These are phyloP conservation scores for Oidium heveae DNA, from an alignment of 2,329 filamentous ascomycete genomes.

Conservation along the genomic window DNA sequence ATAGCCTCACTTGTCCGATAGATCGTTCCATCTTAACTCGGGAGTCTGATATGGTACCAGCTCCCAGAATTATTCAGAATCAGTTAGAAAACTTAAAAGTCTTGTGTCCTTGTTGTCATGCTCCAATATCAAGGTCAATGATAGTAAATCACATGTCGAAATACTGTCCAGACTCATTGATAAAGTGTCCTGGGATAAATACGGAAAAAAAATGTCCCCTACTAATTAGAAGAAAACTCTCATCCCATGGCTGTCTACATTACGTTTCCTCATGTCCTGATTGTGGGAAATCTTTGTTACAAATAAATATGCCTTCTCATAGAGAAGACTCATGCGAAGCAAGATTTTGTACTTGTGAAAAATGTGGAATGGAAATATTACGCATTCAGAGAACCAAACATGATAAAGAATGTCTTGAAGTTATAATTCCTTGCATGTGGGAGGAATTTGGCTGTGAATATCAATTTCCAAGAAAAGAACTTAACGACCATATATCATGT, in stretches of 20 bases:
- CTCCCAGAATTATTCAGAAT: conserved; percentile 25
- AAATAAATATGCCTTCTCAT: conserved; percentile 24
- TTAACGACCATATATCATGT: conserved; percentile 20
- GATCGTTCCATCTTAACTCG: conserved; percentile 23
- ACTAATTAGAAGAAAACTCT: conserved; percentile 24
- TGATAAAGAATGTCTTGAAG: conserved; percentile 21
- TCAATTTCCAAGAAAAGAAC: conserved; percentile 15
- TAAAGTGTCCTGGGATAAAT: conserved; percentile 22
- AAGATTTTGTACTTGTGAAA: conserved; percentile 8
- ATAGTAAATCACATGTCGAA: conserved; percentile 29
- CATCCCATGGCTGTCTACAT: conserved; percentile 29
- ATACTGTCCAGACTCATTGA: conserved; percentile 29
- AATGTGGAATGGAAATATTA: conserved; percentile 10
- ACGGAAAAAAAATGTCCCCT: conserved; percentile 23
- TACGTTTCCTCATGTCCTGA: conserved; percentile 24
- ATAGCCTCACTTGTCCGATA: conserved; percentile 27
- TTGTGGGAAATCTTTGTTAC: conserved; percentile 22
- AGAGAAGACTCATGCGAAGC: conserved; percentile 21
- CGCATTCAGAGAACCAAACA: conserved; percentile 10
- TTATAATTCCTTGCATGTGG: conserved; percentile 21
- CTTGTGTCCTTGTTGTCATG: conserved; percentile 31
- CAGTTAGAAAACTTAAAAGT: conserved; percentile 35
- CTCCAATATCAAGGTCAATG: conserved; percentile 25
- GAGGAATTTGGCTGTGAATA: conserved; percentile 23
- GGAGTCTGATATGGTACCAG: conserved; percentile 11